Percentiles rank a stretch among this genome's conserved stretches.
These are phyloP conservation scores for Aspergillus sp. DNA, from an alignment of 2,329 filamentous ascomycete genomes.

Conservation along the genomic window DNA sequence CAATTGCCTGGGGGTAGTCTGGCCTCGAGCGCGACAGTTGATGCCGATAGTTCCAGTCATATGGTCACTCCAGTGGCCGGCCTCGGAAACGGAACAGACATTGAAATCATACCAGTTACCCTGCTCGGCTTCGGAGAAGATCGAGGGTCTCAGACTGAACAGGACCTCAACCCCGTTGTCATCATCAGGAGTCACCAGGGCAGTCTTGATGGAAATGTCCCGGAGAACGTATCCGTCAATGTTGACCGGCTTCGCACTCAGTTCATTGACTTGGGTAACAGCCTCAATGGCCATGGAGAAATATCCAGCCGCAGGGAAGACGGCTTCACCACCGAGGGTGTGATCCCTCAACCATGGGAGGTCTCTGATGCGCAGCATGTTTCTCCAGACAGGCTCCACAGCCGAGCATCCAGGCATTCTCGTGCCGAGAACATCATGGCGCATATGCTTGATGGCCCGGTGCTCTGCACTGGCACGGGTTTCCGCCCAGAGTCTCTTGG, in stretches of 20 bases:
- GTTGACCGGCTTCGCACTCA: too few species aligned
- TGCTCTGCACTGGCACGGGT: neutral
- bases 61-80: neutral
- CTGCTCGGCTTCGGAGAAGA: too few species aligned
- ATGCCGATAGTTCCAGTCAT: neutral
- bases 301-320: neutral
- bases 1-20: neutral
- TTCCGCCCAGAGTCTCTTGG: slow-evolving; percentile 5
- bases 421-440: neutral
- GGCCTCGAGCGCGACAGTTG: neutral
- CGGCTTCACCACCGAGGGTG: neutral
- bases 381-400: neutral
- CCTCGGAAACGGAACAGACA: neutral
- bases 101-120: slow-evolving; percentile 1
- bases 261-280: too few species aligned
- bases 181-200: too few species aligned
- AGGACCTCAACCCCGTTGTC: too few species aligned
- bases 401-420: neutral
- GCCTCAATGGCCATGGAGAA: neutral
- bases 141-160: too few species aligned
- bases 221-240: too few species aligned
- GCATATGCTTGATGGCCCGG: neutral
- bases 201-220: too few species aligned
- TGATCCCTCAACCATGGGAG: neutral
- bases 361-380: neutral